These are phyloP conservation scores for Fusarium torulosum DNA, from an alignment of 2,329 filamentous ascomycete genomes.

Conservation along the genomic window DNA sequence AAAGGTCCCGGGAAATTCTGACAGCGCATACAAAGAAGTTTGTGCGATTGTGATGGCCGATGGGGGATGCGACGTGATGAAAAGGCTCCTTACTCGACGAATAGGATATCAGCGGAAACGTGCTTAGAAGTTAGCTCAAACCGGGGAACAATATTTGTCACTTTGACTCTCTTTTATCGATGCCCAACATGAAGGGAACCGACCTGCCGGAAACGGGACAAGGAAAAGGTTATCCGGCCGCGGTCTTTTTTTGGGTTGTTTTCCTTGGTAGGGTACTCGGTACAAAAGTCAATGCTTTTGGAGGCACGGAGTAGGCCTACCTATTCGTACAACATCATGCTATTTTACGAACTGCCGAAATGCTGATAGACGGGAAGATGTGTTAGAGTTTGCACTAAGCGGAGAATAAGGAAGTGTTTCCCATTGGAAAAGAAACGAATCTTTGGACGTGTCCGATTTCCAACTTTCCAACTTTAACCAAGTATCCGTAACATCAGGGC, in stretches of 20 bases:
- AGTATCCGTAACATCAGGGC: background rate
- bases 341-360: slow-evolving; percentile 28
- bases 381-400: slow-evolving; percentile 18
- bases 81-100: slow-evolving; percentile 15
- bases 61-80: slow-evolving; percentile 8
- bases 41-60: background rate
- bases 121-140: slow-evolving; percentile 3
- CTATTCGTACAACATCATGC: background rate
- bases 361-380: slow-evolving; percentile 19
- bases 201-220: slow-evolving; percentile 27
- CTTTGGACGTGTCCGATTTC: background rate
- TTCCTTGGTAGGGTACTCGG: too few species aligned
- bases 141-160: slow-evolving; percentile 5
- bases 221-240: slow-evolving; percentile 25
- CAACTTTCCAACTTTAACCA: background rate
- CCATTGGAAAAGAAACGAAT: background rate
- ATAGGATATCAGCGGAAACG: slow-evolving; percentile 31
- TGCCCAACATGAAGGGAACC: slow-evolving; percentile 40
- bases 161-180: slow-evolving; percentile 16
- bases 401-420: slow-evolving; percentile 4
- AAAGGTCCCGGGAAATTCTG: slow-evolving; percentile 9
- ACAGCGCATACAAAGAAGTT: slow-evolving; percentile 25
- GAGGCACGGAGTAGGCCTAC: background rate
- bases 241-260: too few species aligned
- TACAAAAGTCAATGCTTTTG: too few species aligned